Conservation (phyloP, 768 basidiomycete species). For the Suillus bovinus region DNA sequence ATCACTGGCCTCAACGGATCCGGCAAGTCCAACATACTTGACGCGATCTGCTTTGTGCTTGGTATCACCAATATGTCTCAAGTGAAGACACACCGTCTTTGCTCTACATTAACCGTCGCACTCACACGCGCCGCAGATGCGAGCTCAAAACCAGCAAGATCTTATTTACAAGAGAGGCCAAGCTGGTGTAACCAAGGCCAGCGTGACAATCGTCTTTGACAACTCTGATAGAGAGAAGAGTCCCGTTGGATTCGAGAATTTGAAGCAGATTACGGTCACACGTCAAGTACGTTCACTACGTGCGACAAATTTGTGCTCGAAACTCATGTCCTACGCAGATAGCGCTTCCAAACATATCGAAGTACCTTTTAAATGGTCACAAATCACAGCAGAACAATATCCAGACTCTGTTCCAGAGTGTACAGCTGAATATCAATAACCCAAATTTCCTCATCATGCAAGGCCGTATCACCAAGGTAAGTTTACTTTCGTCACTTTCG, state of each 20-base stretch:
- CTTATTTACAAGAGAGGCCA: constrained; percentile 99
- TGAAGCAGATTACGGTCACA: constrained; percentile 92
- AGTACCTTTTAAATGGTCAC: constrained; percentile 96
- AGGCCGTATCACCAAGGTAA: constrained; percentile 95
- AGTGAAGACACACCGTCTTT: constrained; percentile 40
- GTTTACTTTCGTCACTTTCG: constrained; percentile 12
- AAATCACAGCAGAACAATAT: constrained; percentile 83
- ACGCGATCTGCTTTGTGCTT: constrained; percentile 98
- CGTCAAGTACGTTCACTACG: constrained; percentile 67
- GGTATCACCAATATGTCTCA: constrained; percentile 97
- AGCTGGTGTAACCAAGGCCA: constrained; percentile 95
- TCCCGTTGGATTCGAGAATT: constrained; percentile 79
- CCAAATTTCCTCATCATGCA: constrained; percentile 99
- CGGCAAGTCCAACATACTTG: constrained; percentile 98
- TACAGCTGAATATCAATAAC: constrained; percentile 99
- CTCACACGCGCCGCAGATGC: constrained; percentile 59
- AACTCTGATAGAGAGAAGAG: constrained; percentile 87
- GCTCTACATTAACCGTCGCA: neutral
- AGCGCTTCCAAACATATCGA: constrained; percentile 88
- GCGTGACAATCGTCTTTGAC: constrained; percentile 98
- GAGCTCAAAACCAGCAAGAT: constrained; percentile 93
- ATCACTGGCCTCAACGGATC: constrained; percentile 96
- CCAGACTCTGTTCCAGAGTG: constrained; percentile 92
- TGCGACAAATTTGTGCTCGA: neutral
- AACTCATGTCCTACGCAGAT: constrained; percentile 51